phyloP scores from a whole-genome alignment of 2,329 filamentous ascomycete species.

The Cladosporium sp. region DNA sequence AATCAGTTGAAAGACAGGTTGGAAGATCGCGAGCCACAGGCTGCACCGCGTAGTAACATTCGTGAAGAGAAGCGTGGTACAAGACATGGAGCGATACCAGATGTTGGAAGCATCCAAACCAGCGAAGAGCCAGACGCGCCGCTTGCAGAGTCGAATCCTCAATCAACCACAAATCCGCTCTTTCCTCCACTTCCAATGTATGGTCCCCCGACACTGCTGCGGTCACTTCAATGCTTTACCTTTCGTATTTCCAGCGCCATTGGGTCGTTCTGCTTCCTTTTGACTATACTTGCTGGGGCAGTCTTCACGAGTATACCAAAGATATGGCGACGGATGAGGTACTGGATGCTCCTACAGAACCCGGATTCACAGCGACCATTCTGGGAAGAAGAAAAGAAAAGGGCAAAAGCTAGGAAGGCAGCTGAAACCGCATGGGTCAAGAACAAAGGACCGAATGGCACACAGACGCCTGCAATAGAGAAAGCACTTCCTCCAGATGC shows the following conservation, averaged over 20 bases:
- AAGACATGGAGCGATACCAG: conserved; percentile 32
- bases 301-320: conserved; percentile 62
- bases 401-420: conserved; percentile 54
- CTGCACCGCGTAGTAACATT: conserved; percentile 29
- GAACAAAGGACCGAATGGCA: conserved; percentile 38
- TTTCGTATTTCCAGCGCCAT: conserved; percentile 68
- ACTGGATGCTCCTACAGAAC: conserved; percentile 56
- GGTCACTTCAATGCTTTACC: conserved; percentile 60
- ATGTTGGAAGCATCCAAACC: conserved; percentile 29
- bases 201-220: conserved; percentile 65
- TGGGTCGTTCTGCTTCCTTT: conserved; percentile 72
- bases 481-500: conserved; percentile 36
- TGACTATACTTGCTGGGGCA: conserved; percentile 70
- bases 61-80: conserved; percentile 42
- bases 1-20: conserved; percentile 58
- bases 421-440: conserved; percentile 61
- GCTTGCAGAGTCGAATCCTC: conserved; percentile 48
- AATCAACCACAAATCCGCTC: conserved; percentile 69
- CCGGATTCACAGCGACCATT: conserved; percentile 63
- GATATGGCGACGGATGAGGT: conserved; percentile 47
- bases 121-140: conserved; percentile 41
- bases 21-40: conserved; percentile 35
- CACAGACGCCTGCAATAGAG: conserved; percentile 40
- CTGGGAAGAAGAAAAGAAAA: conserved; percentile 64
- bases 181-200: conserved; percentile 84